These are phyloP conservation scores for Epicoccum sorghinum DNA, from an alignment of 2,329 filamentous ascomycete species.

Conservation along the genomic window DNA sequence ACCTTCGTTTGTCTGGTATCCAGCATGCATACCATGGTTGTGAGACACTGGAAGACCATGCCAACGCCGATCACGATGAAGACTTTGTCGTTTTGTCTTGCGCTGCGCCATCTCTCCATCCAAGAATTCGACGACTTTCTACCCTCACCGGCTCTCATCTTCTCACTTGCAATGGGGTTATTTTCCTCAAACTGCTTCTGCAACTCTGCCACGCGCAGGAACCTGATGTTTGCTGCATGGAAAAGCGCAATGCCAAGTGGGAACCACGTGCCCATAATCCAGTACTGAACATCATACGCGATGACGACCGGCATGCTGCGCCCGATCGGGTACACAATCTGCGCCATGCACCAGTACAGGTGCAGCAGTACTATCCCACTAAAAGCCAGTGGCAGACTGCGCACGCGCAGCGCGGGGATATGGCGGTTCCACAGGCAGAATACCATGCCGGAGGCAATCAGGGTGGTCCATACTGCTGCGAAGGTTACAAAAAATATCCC, in stretches of 20 bases:
- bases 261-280: constrained; percentile 27
- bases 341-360: constrained; percentile 26
- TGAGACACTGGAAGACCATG: constrained; percentile 6
- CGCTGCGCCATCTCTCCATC: constrained; percentile 1
- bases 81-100: constrained; percentile 9
- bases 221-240: constrained; percentile 24
- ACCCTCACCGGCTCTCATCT: neutral
- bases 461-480: constrained; percentile 21
- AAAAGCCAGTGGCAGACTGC: constrained; percentile 21
- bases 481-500: constrained; percentile 24
- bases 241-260: constrained; percentile 29
- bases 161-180: neutral
- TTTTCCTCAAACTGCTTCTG: constrained; percentile 19
- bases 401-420: constrained; percentile 21
- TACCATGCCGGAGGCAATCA: constrained; percentile 21
- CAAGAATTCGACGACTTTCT: constrained; percentile 1
- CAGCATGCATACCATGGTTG: constrained; percentile 14
- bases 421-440: constrained; percentile 25
- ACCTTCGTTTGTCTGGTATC: too few relatives aligned
- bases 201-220: constrained; percentile 22
- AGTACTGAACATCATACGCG: constrained; percentile 24
- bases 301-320: constrained; percentile 19
- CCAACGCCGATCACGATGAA: constrained; percentile 9
- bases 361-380: constrained; percentile 23
- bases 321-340: constrained; percentile 22